Conservation (phyloP, 108 stramenopile species). For the Skeletonema marinoi region DNA sequence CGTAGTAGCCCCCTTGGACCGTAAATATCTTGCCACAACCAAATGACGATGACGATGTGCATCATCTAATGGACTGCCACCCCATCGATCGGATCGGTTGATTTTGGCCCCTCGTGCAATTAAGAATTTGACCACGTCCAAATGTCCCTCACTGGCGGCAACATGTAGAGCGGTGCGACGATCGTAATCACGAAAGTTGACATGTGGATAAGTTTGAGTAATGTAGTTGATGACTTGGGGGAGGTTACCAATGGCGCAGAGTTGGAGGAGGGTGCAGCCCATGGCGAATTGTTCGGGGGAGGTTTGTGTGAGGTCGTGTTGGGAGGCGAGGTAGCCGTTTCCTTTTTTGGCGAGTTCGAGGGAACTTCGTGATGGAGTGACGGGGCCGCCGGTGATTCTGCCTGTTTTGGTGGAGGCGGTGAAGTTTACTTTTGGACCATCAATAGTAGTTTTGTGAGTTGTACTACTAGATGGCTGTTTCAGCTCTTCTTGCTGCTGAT, state of each 20-base stretch:
- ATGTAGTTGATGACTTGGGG: conserved; percentile 48
- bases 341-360: conserved; percentile 25
- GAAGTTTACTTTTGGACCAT: too few species aligned
- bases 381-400: too few species aligned
- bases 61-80: conserved; percentile 84
- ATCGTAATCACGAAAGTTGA: conserved; percentile 91
- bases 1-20: conserved; percentile 67
- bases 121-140: conserved; percentile 60
- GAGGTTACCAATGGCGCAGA: conserved; percentile 66
- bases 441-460: too few species aligned
- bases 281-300: conserved; percentile 65
- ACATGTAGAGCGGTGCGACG: conserved; percentile 87
- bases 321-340: conserved; percentile 57
- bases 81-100: conserved; percentile 84
- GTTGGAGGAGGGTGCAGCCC: conserved; percentile 83
- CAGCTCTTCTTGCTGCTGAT: conserved; percentile 6
- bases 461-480: background rate
- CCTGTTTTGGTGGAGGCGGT: background rate
- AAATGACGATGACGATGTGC: conserved; percentile 81
- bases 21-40: conserved; percentile 69
- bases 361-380: too few species aligned
- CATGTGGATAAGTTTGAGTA: conserved; percentile 35
- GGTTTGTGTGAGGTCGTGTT: conserved; percentile 45
- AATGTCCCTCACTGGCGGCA: conserved; percentile 83
- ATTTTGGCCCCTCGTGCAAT: conserved; percentile 62